Base-by-base conservation (phyloP, 2,329 filamentous ascomycete species). In the Hirsutella minnesotensis region DNA sequence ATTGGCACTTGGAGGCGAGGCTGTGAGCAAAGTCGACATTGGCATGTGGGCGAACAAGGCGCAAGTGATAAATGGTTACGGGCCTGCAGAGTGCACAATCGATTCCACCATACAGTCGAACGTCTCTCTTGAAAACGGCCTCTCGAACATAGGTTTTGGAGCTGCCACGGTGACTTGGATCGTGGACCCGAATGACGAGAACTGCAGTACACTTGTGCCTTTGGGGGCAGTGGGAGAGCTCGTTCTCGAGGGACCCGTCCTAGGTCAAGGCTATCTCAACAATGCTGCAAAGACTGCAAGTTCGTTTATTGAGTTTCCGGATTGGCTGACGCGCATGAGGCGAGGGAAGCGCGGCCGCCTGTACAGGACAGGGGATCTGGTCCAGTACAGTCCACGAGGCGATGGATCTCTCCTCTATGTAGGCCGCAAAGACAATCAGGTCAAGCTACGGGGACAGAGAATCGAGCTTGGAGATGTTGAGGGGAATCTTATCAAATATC, bases 201-300 rank as follows among this genome's bases (percentile, higher is more conserved):
- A 39, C 43, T 41, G 27, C 46, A 12, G 27, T 20, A 36, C n/a
- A 45, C 35, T 47, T 24, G 7, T 42, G 47, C 30, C 51, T 2
- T 21, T 48, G n/a, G 59, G 59, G 1, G 43, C 36, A 7, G 39
- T 54, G 2, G 60, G 60, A 3, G 63, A 66, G 42, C 49, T 66
- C 13, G 47, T 61, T 3, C 44, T 70, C 18, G 63, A 63, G 44
- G 66, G 67, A 1, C 71, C 70, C 1, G 61, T 66, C 2, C 62
- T 77, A 9, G 70, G 66, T 13, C 57, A 63, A 36, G 69, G 72
- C 24, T 77, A 77, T 46, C 53, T 73, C 13, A 66, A 70, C 40
- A 53, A 61, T 20, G 20, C 54, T 0, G 42, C 38, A 4, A 49
- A 48, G 39, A 63, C 68, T 58, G 45, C 58, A 42, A 16, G 44